Base-by-base conservation (phyloP, 1,139 yeast species). In the Protomyces inundatus region DNA sequence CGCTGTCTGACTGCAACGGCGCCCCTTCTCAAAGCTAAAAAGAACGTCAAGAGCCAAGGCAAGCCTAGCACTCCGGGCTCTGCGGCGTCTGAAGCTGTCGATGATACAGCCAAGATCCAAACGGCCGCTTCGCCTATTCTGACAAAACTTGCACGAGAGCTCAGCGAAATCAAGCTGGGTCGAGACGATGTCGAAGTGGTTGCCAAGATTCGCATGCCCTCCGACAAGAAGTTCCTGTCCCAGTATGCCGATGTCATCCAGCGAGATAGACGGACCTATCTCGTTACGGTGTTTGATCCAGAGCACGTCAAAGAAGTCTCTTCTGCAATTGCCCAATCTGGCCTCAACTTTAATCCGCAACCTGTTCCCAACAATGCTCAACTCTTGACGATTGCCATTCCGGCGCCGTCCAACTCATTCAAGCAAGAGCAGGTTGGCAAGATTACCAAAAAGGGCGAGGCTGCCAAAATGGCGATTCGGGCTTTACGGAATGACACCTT, bases 251-350 rank as follows among this genome's bases (percentile, higher is more conserved):
- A 55, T n/a, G 62, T 58, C 40, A 32, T 39, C 4, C 62, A 51
- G 14, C 32, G 36, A n/a, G 46, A 52, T 16, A 52, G 56, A 32
- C 30, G 54, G 56, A 52, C 62, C 3, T 58, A 51, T n/a, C 51
- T 58, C 9, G 62, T 58, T 14, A 58, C 62, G 10, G 62, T 58
- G 7, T 58, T 39, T 39, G 62, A 58, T 52, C 62, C 56, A 12
- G 62, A 33, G 5, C 56, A 58, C 39, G 56, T 58, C 55, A 58
- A 58, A 36, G 39, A 39, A 12, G 54, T 58, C 42, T 40, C 54
- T 4, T 39, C 62, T 7, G 56, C 62, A 10, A 58, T 58, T 12
- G 53, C 56, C n/a, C 53, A 55, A 12, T 51, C 56, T 6, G 56
- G 56, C 10, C 51, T 51, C n/a, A 40, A 40, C 37, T 37, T 58